Base-by-base conservation (phyloP, 106 monocot species). In the Narthecium ossifragum region DNA sequence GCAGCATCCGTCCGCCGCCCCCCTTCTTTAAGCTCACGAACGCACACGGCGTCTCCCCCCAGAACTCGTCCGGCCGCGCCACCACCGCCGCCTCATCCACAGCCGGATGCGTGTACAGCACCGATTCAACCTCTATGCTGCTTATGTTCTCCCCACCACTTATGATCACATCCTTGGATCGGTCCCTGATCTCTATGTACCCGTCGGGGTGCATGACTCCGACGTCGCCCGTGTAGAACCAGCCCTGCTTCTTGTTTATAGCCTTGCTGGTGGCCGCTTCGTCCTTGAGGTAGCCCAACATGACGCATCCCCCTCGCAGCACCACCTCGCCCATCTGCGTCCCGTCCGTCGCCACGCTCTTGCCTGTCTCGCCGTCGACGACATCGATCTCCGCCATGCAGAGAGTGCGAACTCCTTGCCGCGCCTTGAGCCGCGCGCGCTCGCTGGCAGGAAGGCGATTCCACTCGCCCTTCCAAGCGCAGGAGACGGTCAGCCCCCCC, bases 161-260 rank as follows among this genome's bases (percentile, higher is more conserved):
- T 24, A 90, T 90, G 69, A 90, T 90, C 59, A 90, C 75, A 57
- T 90, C 90, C 63, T 90, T 90, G 4, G 90, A 81, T 24, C 90
- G 47, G 51, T 83, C 82, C 24, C 59, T 43, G 24, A 83, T 78
- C 57, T 83, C 82, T 18, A 83, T 0, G 70, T 83, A 83, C 1
- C 82, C 82, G 55, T 83, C 82, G 10, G 78, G 48, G 29, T 83
- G 78, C 82, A 78, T 78, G 31, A 85, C 90, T 0, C 79, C 90
- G 29, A 90, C 81, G 59, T 90, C 90, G 0, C 90, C 85, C 0
- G 90, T 85, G 85, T 85, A 85, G 65, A 85, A 85, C 85, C 90
- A 90, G 4, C 85, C 81, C 9, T 84, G 58, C 0, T 43, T 33
- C 17, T n/a, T n/a, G n/a, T 53, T 20, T 6, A 81, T 37, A 4